Conservation (phyloP, 352 stramenopile species). For the Pythium brachiatum region DNA sequence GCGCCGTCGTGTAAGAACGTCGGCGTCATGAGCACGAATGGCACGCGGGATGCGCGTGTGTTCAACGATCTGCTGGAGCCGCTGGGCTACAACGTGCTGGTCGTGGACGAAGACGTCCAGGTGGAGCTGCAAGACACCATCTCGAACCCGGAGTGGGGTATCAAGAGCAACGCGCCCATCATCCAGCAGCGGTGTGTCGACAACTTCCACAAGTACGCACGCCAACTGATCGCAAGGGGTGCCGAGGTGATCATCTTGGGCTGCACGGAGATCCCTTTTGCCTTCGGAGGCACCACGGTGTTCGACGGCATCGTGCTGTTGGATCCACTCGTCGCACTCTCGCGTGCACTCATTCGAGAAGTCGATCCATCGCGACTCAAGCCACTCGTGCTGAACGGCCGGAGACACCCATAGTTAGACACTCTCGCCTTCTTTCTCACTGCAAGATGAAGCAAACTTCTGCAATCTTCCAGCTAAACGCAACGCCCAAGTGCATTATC, state of each 20-base stretch:
- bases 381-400: slow-evolving; percentile 27
- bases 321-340: slow-evolving; percentile 45
- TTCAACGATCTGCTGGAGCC: slow-evolving; percentile 46
- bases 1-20: slow-evolving; percentile 27
- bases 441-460: background rate
- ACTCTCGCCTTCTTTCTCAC: background rate
- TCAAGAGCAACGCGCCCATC: slow-evolving; percentile 46
- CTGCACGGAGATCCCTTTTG: slow-evolving; percentile 57
- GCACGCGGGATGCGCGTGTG: slow-evolving; percentile 34
- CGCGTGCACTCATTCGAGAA: slow-evolving; percentile 49
- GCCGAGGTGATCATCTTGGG: slow-evolving; percentile 44
- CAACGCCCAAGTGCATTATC: slow-evolving; percentile 14
- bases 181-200: slow-evolving; percentile 34
- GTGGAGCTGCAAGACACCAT: slow-evolving; percentile 51
- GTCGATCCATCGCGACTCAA: slow-evolving; percentile 39
- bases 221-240: slow-evolving; percentile 29
- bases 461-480: too few species aligned
- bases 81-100: slow-evolving; percentile 34
- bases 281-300: slow-evolving; percentile 25
- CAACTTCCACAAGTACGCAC: slow-evolving; percentile 45
- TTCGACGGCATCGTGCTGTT: slow-evolving; percentile 41
- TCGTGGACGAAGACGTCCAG: slow-evolving; percentile 35
- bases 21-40: slow-evolving; percentile 46
- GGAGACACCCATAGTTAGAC: slow-evolving; percentile 14
- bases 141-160: slow-evolving; percentile 44